Conservation (phyloP, 345 rosid species). For the Arabis hirsuta region DNA sequence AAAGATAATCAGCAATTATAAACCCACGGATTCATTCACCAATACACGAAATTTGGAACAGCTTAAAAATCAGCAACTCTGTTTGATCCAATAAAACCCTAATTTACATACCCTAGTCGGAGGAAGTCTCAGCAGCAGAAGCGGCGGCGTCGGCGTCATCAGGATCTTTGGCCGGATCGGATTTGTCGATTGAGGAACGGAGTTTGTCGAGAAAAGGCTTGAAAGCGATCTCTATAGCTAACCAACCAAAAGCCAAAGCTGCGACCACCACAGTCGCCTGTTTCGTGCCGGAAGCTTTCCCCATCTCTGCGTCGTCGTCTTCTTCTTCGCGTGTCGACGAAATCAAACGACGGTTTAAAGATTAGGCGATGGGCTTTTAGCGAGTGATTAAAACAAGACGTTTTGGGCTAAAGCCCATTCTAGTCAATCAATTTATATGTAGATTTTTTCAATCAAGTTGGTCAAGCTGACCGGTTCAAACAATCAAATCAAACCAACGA, state of each 20-base stretch:
- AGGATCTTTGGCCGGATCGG: constrained; percentile 71
- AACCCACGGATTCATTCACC: background rate
- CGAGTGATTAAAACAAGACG: background rate
- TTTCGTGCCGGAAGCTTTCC: constrained; percentile 45
- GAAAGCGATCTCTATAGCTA: constrained; percentile 82
- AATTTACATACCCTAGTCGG: constrained; percentile 15
- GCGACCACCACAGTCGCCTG: constrained; percentile 71
- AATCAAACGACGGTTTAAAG: background rate
- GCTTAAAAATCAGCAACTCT: background rate
- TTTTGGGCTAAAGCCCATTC: background rate
- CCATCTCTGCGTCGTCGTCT: constrained; percentile 27
- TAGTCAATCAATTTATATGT: too few relatives aligned
- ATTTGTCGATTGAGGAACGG: constrained; percentile 73
- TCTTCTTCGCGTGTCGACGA: background rate
- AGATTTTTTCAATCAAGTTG: background rate
- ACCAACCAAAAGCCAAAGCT: constrained; percentile 81
- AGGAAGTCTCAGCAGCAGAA: background rate
- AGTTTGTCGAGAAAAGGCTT: constrained; percentile 75
- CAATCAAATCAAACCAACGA: background rate
- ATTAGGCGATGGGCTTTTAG: background rate
- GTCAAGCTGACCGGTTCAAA: constrained; percentile 13
- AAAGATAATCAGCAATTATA: background rate
- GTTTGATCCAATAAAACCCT: constrained; percentile 7
- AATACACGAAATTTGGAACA: background rate
- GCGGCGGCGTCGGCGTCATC: constrained; percentile 49